phyloP scores from a whole-genome alignment of 2,329 filamentous ascomycete species.

The Fonsecaea erecta region DNA sequence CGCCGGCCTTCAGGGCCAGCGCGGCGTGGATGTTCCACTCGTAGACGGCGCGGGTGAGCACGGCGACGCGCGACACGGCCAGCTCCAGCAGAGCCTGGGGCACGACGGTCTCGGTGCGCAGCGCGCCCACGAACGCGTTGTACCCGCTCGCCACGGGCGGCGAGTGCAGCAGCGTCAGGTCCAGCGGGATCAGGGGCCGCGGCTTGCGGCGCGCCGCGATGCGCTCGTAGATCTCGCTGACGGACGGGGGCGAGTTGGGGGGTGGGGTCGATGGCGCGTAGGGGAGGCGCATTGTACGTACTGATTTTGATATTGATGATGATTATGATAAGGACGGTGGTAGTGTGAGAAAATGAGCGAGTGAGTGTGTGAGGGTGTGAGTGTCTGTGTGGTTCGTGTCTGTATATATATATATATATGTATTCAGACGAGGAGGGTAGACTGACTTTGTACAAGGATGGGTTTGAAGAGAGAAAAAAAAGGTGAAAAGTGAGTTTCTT shows the following conservation, averaged over 20 bases:
- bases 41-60: constrained; percentile 79
- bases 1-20: constrained; percentile 52
- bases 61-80: constrained; percentile 78
- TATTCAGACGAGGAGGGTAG: too few relatives aligned
- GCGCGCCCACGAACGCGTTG: constrained; percentile 62
- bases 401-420: too few relatives aligned
- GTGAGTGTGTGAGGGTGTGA: too few relatives aligned
- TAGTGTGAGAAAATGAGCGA: too few relatives aligned
- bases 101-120: constrained; percentile 57
- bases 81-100: constrained; percentile 67
- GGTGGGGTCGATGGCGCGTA: constrained; percentile 42
- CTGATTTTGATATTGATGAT: too few relatives aligned
- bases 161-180: constrained; percentile 75
- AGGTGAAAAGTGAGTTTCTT: too few relatives aligned
- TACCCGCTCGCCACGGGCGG: constrained; percentile 74
- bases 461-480: too few relatives aligned
- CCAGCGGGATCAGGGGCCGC: constrained; percentile 73
- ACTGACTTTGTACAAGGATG: too few relatives aligned
- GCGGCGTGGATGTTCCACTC: constrained; percentile 84
- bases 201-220: constrained; percentile 65
- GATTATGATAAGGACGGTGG: too few relatives aligned
- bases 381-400: too few relatives aligned
- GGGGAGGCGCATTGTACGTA: constrained; percentile 45
- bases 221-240: constrained; percentile 61
- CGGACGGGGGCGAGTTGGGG: constrained; percentile 37